Percentiles rank a stretch among this genome's conserved stretches.
Evolutionary conservation across 2,329 filamentous ascomycete genomes (phyloP).

Genomic region (Hirsutella thompsonii): DNA sequence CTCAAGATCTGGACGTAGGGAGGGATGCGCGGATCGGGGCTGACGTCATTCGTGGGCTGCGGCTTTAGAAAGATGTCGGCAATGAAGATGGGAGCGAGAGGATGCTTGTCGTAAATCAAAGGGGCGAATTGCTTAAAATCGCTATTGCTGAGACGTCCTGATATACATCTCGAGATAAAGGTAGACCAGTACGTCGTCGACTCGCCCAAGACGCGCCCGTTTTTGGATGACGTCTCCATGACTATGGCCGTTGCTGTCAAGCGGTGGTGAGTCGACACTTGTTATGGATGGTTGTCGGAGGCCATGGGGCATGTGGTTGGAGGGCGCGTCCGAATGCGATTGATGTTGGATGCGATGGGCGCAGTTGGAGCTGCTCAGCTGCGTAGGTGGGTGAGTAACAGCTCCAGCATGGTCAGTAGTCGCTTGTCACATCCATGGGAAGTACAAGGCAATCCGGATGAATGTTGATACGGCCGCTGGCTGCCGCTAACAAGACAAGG

Average conservation of each 20-base stretch:
- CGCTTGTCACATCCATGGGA: too few species aligned
- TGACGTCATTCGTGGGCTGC: constrained; percentile 30
- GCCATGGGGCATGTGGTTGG: too few species aligned
- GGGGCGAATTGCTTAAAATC: constrained; percentile 39
- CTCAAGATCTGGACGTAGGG: constrained; percentile 46
- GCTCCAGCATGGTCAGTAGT: too few species aligned
- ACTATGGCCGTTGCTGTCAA: neutral
- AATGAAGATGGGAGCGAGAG: constrained; percentile 35
- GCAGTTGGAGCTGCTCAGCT: too few species aligned
- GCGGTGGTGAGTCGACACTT: too few species aligned
- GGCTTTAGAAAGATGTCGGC: constrained; percentile 48
- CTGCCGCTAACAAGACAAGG: too few species aligned
- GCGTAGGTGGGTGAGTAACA: too few species aligned
- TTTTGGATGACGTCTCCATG: constrained; percentile 14
- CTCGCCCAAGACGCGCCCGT: constrained; percentile 12
- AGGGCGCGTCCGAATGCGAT: too few species aligned
- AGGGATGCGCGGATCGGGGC: constrained; percentile 44
- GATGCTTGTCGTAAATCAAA: constrained; percentile 36
- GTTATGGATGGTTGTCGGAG: too few species aligned
- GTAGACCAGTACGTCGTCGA: constrained; percentile 30
- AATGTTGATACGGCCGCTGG: too few species aligned
- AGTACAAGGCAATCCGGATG: too few species aligned
- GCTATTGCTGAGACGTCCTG: constrained; percentile 36
- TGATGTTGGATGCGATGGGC: too few species aligned
- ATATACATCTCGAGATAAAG: constrained; percentile 38